Evolutionary conservation across 2,329 filamentous ascomycete genomes (phyloP), one percentile per base, ranked within the genome.

Genomic region (Blastomyces parvus): DNA sequence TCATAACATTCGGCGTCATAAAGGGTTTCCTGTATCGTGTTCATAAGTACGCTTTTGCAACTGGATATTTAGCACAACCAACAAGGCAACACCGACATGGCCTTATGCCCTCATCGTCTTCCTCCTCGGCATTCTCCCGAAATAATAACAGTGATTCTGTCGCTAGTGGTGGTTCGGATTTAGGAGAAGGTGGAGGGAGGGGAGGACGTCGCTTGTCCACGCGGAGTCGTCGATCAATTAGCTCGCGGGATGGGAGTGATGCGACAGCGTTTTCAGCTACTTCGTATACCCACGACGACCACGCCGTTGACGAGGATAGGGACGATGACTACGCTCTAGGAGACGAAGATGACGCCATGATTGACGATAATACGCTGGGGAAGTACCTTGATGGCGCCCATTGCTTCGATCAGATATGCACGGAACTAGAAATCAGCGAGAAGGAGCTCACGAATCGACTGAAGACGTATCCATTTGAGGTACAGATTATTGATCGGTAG

Each of bases 1-100:
- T 99, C 66, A 90, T 97, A 66, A 95, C 96, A 64, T 99, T 97
- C 71, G 94, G 93, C 63, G 84, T 97, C 64, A 96, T 97, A 74
- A 97, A 97, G 77, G 92, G 93, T 19, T 89, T 95, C 68, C 78
- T 99, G 30, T 97, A 97, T 75, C 86, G 94, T 42, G 88, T 97
- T 50, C 91, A 97, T 78, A 95, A 94, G 74, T 95, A 95, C 73
- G 89, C 91, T 36, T 84, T 95, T 67, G 72, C 76, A 55, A 75
- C 77, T 6, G 70, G 73, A 0, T 68, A 75, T 46, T 70, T 73
- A 1, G 69, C 72, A 62, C 67, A 60, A 65, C 63, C 57, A 66
- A 63, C 50, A 56, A 59, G 53, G 46, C 63, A 40, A 22, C 25
- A 44, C 17, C n/a, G 40, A 7, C n/a, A 50, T 25, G 13, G 1